A percentile compares a stretch with the other conserved stretches of the same genome.
phyloP scores from a whole-genome alignment of 352 stramenopile species.

The Thalassiosira exigua region DNA sequence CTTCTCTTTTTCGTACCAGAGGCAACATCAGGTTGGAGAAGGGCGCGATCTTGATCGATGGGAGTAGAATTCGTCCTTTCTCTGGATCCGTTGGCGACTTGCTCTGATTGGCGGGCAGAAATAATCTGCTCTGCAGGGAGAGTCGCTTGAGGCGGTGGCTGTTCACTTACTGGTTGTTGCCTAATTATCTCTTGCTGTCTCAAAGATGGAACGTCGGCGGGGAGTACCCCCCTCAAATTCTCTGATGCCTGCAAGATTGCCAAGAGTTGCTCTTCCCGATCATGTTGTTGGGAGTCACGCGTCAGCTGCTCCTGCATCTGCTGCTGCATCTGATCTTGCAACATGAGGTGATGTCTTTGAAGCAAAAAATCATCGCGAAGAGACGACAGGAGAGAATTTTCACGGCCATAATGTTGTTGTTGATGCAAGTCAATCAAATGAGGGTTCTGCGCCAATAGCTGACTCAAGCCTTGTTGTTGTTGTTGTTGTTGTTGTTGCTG shows the following conservation, averaged over 20 bases:
- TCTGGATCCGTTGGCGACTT: no score
- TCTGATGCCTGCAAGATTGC: conserved; percentile 13
- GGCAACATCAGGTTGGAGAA: background rate
- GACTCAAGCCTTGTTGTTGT: conserved; percentile 28
- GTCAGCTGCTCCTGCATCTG: conserved; percentile 39
- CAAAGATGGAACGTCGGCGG: conserved; percentile 15
- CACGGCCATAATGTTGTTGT: conserved; percentile 18
- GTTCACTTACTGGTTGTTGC: background rate
- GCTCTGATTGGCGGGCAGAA: conserved; percentile 4
- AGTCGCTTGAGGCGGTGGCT: background rate
- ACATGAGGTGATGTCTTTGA: conserved; percentile 37
- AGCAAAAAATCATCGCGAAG: conserved; percentile 44
- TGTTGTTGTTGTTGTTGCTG: conserved; percentile 34
- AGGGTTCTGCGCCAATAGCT: conserved; percentile 32
- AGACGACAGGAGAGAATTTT: conserved; percentile 30
- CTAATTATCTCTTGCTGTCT: conserved; percentile 17
- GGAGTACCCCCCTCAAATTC: conserved; percentile 9
- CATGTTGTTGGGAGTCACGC: conserved; percentile 38
- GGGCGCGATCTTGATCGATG: background rate
- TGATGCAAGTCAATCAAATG: conserved; percentile 33
- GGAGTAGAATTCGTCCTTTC: conserved; percentile 4
- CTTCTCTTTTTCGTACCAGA: conserved; percentile 15
- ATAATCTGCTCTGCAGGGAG: conserved; percentile 4
- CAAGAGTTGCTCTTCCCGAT: conserved; percentile 32
- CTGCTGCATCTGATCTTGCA: conserved; percentile 59